Evolutionary conservation across 805 yeast genomes (phyloP).

Genomic region (Sungouiella thailandica): DNA sequence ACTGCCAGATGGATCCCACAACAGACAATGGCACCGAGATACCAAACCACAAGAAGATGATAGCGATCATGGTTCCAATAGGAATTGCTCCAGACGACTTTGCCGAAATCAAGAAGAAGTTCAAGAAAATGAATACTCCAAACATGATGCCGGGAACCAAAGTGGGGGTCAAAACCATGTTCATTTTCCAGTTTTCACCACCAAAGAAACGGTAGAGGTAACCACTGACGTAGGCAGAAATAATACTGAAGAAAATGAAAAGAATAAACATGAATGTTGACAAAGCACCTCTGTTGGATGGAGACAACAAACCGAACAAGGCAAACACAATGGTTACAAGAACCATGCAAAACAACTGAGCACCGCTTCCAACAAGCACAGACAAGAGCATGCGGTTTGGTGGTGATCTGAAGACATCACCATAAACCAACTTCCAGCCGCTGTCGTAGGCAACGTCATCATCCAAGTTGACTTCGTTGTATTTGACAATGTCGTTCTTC

Average conservation of each 20-base stretch:
- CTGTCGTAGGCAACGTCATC: constrained; percentile 86
- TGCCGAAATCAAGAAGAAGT: constrained; percentile 73
- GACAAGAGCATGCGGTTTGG: constrained; percentile 64
- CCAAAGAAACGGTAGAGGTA: constrained; percentile 82
- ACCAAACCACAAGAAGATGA: constrained; percentile 78
- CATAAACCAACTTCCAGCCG: constrained; percentile 96
- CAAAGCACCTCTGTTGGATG: constrained; percentile 91
- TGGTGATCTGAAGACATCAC: constrained; percentile 92
- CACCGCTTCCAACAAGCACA: constrained; percentile 81
- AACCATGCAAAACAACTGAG: constrained; percentile 76
- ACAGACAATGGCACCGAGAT: constrained; percentile 81
- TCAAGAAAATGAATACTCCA: constrained; percentile 58
- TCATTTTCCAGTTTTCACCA: constrained; percentile 87
- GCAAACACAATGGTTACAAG: constrained; percentile 75
- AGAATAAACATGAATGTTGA: constrained; percentile 85
- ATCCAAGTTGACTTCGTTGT: constrained; percentile 84
- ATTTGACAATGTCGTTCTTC: constrained; percentile 78
- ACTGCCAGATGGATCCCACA: constrained; percentile 75
- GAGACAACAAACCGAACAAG: constrained; percentile 82
- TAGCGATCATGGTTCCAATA: constrained; percentile 77
- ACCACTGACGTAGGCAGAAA: constrained; percentile 87
- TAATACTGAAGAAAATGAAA: constrained; percentile 72
- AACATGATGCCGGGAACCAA: constrained; percentile 82
- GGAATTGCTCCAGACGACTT: constrained; percentile 95
- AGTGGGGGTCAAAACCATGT: constrained; percentile 76